Evolutionary conservation across 2,329 filamentous ascomycete species (phyloP), one percentile per base, ranked within the genome.

Genomic region (Colletotrichum salicis): DNA sequence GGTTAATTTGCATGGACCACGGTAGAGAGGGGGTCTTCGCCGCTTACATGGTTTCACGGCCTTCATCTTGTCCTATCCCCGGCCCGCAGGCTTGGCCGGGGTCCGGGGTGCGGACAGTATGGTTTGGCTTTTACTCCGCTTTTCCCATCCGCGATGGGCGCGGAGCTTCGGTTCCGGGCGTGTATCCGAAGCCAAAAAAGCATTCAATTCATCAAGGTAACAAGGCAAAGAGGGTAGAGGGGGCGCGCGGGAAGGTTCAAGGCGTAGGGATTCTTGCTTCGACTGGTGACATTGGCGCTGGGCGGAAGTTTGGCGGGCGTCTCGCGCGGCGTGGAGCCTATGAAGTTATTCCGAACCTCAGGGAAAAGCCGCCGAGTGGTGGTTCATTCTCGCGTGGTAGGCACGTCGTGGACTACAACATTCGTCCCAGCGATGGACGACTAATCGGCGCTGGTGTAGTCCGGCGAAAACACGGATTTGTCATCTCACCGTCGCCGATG

Each of bases 141-240:
- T 31, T 19, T 62, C 24, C 27, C n/a, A 62, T 67, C 58, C 7
- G 45, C 64, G 48, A 24, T 66, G 8, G 27, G 63, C 48, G 58
- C 52, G 31, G 57, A 24, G 27, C 48, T 33, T 61, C 35, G 56
- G 51, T 41, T 54, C 52, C 51, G 27, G 35, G 41, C 57, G n/a
- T 51, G 29, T 8, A 24, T 22, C 19, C 41, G 41, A n/a, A n/a
- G 41, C 41, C 15, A 48, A n/a, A n/a, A n/a, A 19, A 4, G 7
- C 35, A 31, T 15, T 15, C 13, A 41, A 19, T 41, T 41, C 37
- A 31, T n/a, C 33, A 48, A 33, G 2, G 35, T 27, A 13, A 33
- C 41, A 48, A 48, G 41, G 41, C 41, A n/a, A 27, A 15, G 3
- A 24, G 13, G 24, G 24, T 29, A 45, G 19, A 19, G 37, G 11